These are phyloP conservation scores for Cercophora newfieldiana DNA, from an alignment of 495 filamentous ascomycete species.

Conservation along the genomic window DNA sequence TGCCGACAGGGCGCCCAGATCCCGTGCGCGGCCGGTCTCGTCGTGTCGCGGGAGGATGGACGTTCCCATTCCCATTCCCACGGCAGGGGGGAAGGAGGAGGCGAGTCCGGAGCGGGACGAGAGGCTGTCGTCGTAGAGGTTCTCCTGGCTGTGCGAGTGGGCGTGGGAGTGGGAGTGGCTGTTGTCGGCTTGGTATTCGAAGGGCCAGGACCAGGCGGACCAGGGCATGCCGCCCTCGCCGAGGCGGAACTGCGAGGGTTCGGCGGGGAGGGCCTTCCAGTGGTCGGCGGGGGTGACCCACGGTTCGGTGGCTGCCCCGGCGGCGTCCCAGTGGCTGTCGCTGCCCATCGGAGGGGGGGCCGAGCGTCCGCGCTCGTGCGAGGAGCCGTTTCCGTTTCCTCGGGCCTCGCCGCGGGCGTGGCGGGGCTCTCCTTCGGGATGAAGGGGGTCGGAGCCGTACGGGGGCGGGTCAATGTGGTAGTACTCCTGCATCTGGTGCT, in stretches of 20 bases:
- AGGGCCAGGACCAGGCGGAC: constrained; percentile 42
- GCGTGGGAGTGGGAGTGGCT: too few species aligned
- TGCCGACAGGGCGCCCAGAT: constrained; percentile 50
- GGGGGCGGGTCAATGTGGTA: constrained; percentile 24
- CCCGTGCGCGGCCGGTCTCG: constrained; percentile 32
- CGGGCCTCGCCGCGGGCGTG: constrained; percentile 32
- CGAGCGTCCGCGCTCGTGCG: constrained; percentile 44
- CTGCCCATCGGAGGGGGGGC: constrained; percentile 47
- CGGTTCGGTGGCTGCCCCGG: not conserved
- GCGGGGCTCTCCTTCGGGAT: constrained; percentile 24
- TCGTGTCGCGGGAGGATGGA: constrained; percentile 21
- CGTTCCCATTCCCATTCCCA: too few species aligned
- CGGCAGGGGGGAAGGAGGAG: constrained; percentile 32
- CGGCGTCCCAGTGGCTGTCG: constrained; percentile 43
- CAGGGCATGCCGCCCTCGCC: constrained; percentile 49
- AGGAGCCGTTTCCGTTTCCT: too few species aligned
- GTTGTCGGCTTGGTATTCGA: constrained; percentile 26
- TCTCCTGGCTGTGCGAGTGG: constrained; percentile 5
- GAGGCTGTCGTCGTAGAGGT: constrained; percentile 23
- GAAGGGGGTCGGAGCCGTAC: constrained; percentile 15
- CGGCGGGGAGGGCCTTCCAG: constrained; percentile 42
- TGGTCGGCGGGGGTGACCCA: constrained; percentile 18
- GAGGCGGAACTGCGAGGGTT: constrained; percentile 43
- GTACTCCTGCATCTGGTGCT: constrained; percentile 36
- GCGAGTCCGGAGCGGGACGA: constrained; percentile 2